Evolutionary conservation across 306 rosid species (phyloP).

Genomic region (Vigna nakashimae): DNA sequence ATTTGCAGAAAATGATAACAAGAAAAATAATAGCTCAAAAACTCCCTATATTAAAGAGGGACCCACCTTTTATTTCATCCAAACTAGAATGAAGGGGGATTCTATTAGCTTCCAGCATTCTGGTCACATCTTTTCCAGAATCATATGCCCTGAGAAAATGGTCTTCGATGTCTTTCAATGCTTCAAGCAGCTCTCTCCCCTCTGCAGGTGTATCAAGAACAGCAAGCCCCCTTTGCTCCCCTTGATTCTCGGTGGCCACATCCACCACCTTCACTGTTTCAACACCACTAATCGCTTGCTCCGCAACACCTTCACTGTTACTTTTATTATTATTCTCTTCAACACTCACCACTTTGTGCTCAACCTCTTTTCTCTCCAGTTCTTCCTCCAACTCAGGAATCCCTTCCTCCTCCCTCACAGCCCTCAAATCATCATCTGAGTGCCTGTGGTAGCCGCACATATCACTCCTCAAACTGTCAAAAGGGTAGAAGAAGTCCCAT

Average conservation of each 20-base stretch:
- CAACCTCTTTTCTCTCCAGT: conserved; percentile 57
- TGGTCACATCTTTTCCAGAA: conserved; percentile 80
- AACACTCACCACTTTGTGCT: conserved; percentile 50
- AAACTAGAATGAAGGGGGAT: conserved; percentile 81
- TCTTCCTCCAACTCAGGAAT: conserved; percentile 96
- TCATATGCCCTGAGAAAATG: conserved; percentile 77
- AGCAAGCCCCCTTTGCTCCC: conserved; percentile 61
- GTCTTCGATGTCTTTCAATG: conserved; percentile 83
- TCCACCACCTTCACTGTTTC: conserved; percentile 59
- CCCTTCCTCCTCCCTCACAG: conserved; percentile 96
- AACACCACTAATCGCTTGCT: conserved; percentile 48
- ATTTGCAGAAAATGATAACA: neutral
- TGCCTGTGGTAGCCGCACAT: conserved; percentile 61
- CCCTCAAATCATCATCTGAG: conserved; percentile 81
- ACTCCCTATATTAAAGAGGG: conserved; percentile 37
- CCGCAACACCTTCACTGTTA: conserved; percentile 34
- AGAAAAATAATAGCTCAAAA: neutral
- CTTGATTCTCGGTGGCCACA: conserved; percentile 48
- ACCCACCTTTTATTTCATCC: conserved; percentile 89
- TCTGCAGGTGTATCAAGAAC: conserved; percentile 76
- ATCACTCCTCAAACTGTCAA: conserved; percentile 72
- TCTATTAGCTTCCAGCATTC: conserved; percentile 92
- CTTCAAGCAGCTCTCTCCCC: conserved; percentile 93
- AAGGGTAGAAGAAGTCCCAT: conserved; percentile 97
- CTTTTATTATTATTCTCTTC: conserved; percentile 45